phyloP scores from a whole-genome alignment of 768 basidiomycete genomes.

The Amanita thiersii region DNA sequence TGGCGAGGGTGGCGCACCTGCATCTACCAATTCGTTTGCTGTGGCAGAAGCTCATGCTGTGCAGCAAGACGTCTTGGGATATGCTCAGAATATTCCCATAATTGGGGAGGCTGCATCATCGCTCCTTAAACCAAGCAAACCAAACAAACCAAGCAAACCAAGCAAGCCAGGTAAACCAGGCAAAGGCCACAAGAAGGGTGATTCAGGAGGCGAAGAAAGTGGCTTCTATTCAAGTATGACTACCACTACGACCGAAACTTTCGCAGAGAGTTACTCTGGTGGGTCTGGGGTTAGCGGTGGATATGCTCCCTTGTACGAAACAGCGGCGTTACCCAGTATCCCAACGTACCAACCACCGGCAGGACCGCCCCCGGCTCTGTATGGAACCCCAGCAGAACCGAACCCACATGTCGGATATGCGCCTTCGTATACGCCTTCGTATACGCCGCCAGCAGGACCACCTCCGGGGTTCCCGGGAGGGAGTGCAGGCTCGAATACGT shows the following conservation, averaged over 20 bases:
- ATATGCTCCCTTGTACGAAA: too few relatives aligned
- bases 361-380: slow-evolving; percentile 19
- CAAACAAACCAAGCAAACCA: background rate
- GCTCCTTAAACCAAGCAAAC: slow-evolving; percentile 10
- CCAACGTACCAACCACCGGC: slow-evolving; percentile 18
- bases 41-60: slow-evolving; percentile 37
- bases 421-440: slow-evolving; percentile 25
- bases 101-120: slow-evolving; percentile 24
- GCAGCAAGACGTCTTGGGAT: slow-evolving; percentile 40
- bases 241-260: too few relatives aligned
- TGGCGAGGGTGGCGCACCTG: slow-evolving; percentile 41
- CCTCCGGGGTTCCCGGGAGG: slow-evolving; percentile 16
- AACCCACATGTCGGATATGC: slow-evolving; percentile 23
- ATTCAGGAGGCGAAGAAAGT: too few relatives aligned
- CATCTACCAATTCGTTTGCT: slow-evolving; percentile 40
- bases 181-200: too few relatives aligned
- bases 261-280: too few relatives aligned
- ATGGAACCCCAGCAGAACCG: slow-evolving; percentile 13
- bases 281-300: too few relatives aligned
- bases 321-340: slow-evolving; percentile 7
- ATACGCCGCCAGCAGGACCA: slow-evolving; percentile 9
- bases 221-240: too few relatives aligned
- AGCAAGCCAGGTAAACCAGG: too few relatives aligned
- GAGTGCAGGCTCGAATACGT: too few relatives aligned
- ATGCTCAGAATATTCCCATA: slow-evolving; percentile 41